Evolutionary conservation across 352 stramenopile genomes (phyloP), one percentile per base, ranked within the genome.

Genomic region (Ophiocytium majus): DNA sequence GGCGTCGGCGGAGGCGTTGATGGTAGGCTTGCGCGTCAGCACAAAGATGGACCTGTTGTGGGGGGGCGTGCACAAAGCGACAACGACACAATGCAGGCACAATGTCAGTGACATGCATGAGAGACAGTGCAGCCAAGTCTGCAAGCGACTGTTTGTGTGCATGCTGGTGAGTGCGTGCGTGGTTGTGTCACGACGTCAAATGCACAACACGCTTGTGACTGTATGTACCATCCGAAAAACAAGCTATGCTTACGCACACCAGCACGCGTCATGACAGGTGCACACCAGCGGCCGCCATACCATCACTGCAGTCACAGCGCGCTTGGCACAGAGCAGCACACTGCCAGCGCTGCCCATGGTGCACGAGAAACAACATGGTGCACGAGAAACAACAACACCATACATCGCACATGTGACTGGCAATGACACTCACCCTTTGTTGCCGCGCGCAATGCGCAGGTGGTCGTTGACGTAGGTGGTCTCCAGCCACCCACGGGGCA

Each of bases 381-480:
- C 43, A 57, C 5, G 43, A 14, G 43, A 14, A 14, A 57, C 43
- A 57, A 5, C 5, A 57, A 14, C 5, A 57, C 43, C n/a, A n/a
- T n/a, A n/a, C n/a, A n/a, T n/a, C n/a, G n/a, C n/a, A n/a, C n/a
- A n/a, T n/a, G n/a, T n/a, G 43, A 57, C 5, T 14, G 14, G 43
- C 43, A 57, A 14, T 76, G 34, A 85, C 82, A 89, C 75, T 32
- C 74, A 89, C 33, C 85, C 85, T 63, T 86, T 86, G 63, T 89
- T 89, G 5, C 85, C 85, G 23, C 85, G 76, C 17, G 81, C 82
- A 35, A 89, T 89, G 17, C 85, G 80, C 43, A 89, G 83, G 76
- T 82, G 79, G 36, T 89, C 82, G 50, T 89, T 86, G 49, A 89
- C 75, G 81, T 87, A 89, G 0, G 82, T 89, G 9, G 81, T 89